A percentile compares a stretch with the other conserved stretches of the same genome.
phyloP scores from a whole-genome alignment of 305 asterid species.

The Fraxinus ornus region DNA sequence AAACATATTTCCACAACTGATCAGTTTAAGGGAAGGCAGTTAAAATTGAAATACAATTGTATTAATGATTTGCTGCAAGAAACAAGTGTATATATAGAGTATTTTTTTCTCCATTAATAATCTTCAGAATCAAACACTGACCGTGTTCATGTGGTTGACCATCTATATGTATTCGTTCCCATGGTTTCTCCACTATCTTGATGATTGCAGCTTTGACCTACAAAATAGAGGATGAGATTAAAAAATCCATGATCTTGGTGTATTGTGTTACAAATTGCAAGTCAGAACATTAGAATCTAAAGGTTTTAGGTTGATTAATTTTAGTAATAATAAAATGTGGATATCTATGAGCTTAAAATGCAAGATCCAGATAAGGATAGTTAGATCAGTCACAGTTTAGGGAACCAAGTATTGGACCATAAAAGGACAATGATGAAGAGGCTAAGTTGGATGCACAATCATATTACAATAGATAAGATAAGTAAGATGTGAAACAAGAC shows the following conservation, averaged over 20 bases:
- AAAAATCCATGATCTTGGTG: background rate
- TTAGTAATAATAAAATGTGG: background rate
- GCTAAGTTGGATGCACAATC: background rate
- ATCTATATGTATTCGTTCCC: slow-evolving; percentile 74
- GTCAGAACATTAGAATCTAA: background rate
- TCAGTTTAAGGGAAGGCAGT: background rate
- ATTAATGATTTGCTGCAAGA: background rate
- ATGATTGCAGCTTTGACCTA: slow-evolving; percentile 79
- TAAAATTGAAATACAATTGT: background rate
- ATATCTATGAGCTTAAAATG: background rate
- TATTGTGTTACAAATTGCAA: slow-evolving; percentile 3
- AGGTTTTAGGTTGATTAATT: background rate
- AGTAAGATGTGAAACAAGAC: background rate
- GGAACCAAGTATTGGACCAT: background rate
- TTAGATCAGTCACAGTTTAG: background rate
- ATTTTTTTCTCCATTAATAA: background rate
- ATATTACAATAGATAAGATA: background rate
- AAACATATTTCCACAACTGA: background rate
- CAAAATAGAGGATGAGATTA: slow-evolving; percentile 11
- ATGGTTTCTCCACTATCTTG: slow-evolving; percentile 79
- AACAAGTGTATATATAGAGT: background rate
- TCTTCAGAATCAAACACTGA: slow-evolving; percentile 22
- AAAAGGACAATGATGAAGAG: background rate
- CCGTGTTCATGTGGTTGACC: slow-evolving; percentile 85
- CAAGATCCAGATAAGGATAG: background rate